Percentiles rank a stretch among this genome's conserved stretches.
Evolutionary conservation across 306 rosid species (phyloP).

Genomic region (Styphnolobium japonicum): DNA sequence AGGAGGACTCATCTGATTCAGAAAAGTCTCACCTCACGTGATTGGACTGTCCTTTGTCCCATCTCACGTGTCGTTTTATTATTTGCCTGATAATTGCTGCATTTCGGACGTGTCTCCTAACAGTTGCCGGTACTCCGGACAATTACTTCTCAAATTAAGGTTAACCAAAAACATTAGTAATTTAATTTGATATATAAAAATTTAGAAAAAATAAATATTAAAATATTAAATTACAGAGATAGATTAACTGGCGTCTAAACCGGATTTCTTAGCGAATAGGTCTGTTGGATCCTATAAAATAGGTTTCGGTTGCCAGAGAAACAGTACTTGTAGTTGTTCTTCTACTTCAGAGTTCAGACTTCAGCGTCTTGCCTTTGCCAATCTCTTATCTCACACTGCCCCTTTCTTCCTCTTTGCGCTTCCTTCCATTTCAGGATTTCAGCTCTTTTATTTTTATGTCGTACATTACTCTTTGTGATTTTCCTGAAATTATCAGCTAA

Average conservation of each 20-base stretch:
- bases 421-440: background rate
- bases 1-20: constrained; percentile 38
- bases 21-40: constrained; percentile 64
- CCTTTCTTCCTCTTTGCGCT: background rate
- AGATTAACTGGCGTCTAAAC: background rate
- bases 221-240: background rate
- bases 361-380: background rate
- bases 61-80: constrained; percentile 36
- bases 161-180: background rate
- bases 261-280: constrained; percentile 32
- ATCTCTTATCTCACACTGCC: background rate
- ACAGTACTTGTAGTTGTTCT: background rate
- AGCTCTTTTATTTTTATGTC: background rate
- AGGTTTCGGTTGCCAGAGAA: constrained; percentile 20
- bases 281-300: constrained; percentile 64
- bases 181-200: background rate
- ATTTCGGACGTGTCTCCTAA: background rate
- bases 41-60: constrained; percentile 25
- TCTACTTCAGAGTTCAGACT: background rate
- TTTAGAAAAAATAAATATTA: no score
- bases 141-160: background rate
- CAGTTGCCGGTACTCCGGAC: background rate
- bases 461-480: background rate
- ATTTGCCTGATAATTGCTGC: background rate
- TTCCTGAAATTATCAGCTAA: background rate